Evolutionary conservation across 2,329 filamentous ascomycete genomes (phyloP).

Genomic region (Zasmidium citrigriseum): DNA sequence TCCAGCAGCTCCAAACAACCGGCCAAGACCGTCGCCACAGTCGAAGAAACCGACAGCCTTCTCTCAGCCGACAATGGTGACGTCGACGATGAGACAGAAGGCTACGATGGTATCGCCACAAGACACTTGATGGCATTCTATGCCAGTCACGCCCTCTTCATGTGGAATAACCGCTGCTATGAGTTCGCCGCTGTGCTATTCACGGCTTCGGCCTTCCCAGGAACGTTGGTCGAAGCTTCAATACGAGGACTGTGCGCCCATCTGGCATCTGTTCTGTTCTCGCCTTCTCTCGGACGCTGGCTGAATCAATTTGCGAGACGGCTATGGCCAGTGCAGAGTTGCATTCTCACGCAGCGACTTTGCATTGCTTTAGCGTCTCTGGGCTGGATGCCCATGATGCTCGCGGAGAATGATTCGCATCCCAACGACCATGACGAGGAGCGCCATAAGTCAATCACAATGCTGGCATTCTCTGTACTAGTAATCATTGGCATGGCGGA

Average conservation of each 20-base stretch:
- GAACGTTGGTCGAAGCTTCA: constrained; percentile 9
- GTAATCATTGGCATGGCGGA: constrained; percentile 11
- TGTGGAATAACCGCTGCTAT: constrained; percentile 10
- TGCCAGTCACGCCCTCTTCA: constrained; percentile 9
- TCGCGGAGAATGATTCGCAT: neutral
- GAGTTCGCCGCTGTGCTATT: constrained; percentile 11
- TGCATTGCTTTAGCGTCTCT: constrained; percentile 1
- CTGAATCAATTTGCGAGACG: neutral
- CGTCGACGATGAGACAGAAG: neutral
- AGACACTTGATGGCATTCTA: neutral
- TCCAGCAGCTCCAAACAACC: neutral
- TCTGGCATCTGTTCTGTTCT: constrained; percentile 8
- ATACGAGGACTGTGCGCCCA: constrained; percentile 6
- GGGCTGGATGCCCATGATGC: constrained; percentile 2
- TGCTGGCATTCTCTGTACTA: constrained; percentile 5
- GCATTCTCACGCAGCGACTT: constrained; percentile 8
- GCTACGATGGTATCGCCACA: neutral
- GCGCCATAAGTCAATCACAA: neutral
- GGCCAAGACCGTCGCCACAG: neutral
- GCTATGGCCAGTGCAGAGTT: constrained; percentile 7
- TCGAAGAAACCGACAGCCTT: neutral
- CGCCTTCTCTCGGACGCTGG: constrained; percentile 5
- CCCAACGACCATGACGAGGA: neutral
- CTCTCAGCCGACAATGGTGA: neutral
- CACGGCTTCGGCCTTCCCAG: constrained; percentile 10